Percentiles rank a stretch among this genome's conserved stretches.
These are phyloP conservation scores for Marchantia paleacea DNA, from an alignment of 225 moss, liverwort and hornwort genomes.

Conservation along the genomic window DNA sequence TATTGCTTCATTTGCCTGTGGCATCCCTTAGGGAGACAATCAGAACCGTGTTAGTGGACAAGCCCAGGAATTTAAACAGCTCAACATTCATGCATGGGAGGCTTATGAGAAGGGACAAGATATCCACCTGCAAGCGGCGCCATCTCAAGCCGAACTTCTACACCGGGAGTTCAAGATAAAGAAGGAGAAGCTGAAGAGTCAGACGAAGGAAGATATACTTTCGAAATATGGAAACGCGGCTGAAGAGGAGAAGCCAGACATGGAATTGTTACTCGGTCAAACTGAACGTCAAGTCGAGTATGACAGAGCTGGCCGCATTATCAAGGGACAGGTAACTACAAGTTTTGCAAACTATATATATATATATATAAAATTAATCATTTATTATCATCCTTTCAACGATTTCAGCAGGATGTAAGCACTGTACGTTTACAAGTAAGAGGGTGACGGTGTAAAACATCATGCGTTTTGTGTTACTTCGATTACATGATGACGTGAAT, in stretches of 20 bases:
- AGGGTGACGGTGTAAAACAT: no score
- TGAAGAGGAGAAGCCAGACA: conserved; percentile 70
- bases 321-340: conserved; percentile 74
- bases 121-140: conserved; percentile 96
- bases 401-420: no score
- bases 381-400: no score
- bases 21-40: conserved; percentile 70
- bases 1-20: background rate
- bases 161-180: conserved; percentile 92
- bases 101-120: conserved; percentile 98
- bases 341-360: no score
- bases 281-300: conserved; percentile 98
- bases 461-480: no score
- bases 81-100: conserved; percentile 99
- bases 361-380: no score
- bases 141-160: conserved; percentile 93
- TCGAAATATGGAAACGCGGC: conserved; percentile 96
- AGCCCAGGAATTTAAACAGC: conserved; percentile 92
- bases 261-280: conserved; percentile 92
- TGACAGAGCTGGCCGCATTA: conserved; percentile 91
- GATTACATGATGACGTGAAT: no score
- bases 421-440: no score
- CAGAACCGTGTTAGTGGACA: conserved; percentile 87
- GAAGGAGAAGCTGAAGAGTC: conserved; percentile 91
- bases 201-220: conserved; percentile 86